These are phyloP conservation scores for Ustilago hordei DNA, from an alignment of 1,284 basidiomycete genomes.

Conservation along the genomic window DNA sequence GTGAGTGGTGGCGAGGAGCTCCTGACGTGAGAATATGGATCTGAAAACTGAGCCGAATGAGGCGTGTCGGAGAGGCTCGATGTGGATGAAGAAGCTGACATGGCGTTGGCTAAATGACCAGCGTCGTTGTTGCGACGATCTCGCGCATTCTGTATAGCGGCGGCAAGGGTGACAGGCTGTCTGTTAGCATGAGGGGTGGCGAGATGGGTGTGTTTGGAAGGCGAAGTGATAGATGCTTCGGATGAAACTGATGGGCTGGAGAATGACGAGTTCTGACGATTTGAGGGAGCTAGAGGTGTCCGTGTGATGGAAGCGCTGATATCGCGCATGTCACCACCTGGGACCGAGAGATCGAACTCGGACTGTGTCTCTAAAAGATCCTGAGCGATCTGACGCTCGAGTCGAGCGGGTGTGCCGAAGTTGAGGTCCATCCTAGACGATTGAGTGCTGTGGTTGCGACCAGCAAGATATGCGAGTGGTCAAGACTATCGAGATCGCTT, in stretches of 20 bases:
- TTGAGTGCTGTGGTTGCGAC: neutral
- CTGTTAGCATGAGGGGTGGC: constrained; percentile 27
- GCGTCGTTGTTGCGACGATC: neutral
- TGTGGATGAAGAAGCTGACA: constrained; percentile 35
- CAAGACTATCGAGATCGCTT: neutral
- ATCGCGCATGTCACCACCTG: constrained; percentile 38
- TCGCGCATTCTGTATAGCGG: constrained; percentile 32
- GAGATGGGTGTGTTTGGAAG: constrained; percentile 29
- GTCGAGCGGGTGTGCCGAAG: constrained; percentile 51
- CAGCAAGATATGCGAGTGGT: neutral
- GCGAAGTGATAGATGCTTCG: constrained; percentile 23
- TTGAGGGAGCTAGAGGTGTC: constrained; percentile 30
- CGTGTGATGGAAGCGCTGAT: constrained; percentile 41
- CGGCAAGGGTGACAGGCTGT: constrained; percentile 27
- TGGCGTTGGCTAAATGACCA: neutral
- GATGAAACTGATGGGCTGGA: constrained; percentile 46
- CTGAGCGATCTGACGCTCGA: constrained; percentile 55
- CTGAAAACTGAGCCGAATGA: constrained; percentile 31
- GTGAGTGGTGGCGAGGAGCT: constrained; percentile 47
- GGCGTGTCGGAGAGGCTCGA: constrained; percentile 35
- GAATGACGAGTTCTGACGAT: constrained; percentile 48
- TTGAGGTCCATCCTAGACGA: constrained; percentile 40
- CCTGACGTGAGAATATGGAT: constrained; percentile 39
- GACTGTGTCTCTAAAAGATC: constrained; percentile 49
- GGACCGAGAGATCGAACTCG: constrained; percentile 52